phyloP scores from a whole-genome alignment of 257 asterid genomes.

The Nicotiana tabacum region DNA sequence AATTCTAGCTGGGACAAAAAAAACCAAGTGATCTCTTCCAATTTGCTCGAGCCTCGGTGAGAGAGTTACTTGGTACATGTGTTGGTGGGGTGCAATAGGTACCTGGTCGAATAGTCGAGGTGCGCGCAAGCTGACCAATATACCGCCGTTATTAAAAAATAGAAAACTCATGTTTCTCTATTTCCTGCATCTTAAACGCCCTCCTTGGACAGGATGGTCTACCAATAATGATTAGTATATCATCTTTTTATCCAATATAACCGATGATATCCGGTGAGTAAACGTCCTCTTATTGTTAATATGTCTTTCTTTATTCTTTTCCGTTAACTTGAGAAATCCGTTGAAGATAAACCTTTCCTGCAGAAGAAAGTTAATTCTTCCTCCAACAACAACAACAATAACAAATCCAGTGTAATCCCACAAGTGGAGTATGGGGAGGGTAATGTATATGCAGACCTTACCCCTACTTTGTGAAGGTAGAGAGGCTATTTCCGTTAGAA shows the following conservation, averaged over 20 bases:
- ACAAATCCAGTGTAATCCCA: too few species aligned
- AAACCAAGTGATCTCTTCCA: too few species aligned
- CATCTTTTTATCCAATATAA: background rate
- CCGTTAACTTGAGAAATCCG: background rate
- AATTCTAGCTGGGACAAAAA: background rate
- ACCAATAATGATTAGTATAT: background rate
- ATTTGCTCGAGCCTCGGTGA: too few species aligned
- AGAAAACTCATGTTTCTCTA: background rate
- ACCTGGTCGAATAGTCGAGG: background rate
- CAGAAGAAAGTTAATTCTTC: background rate
- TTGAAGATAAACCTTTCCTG: background rate
- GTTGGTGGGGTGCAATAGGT: background rate
- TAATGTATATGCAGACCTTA: too few species aligned
- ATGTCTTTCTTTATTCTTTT: too few species aligned
- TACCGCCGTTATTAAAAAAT: too few species aligned
- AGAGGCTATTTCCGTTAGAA: too few species aligned
- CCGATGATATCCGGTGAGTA: background rate
- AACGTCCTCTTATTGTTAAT: background rate
- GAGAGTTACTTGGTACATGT: too few species aligned
- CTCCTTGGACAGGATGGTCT: background rate
- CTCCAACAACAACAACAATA: too few species aligned
- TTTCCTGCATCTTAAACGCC: background rate
- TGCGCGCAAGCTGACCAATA: too few species aligned
- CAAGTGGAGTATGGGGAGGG: too few species aligned
- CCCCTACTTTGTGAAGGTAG: too few species aligned